A percentile compares a stretch with the other conserved stretches of the same genome.
Conservation (phyloP, 2,329 filamentous ascomycete species). For the Talaromyces sp. region DNA sequence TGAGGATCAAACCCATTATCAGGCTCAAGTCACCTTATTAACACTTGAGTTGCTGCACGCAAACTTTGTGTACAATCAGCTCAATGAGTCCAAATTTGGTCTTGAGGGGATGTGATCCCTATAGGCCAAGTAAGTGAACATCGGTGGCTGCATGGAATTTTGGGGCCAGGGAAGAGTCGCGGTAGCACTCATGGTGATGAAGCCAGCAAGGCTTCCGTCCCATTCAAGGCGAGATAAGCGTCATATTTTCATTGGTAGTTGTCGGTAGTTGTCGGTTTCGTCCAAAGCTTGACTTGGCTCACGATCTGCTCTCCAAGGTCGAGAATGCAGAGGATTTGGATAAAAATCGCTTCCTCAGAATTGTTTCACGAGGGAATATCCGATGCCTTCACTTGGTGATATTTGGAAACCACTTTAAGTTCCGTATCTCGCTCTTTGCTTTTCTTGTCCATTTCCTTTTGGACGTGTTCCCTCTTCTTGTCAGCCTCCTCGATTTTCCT, state of each 20-base stretch:
- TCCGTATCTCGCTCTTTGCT: conserved; percentile 46
- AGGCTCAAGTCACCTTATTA: too few species aligned
- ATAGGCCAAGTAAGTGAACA: too few species aligned
- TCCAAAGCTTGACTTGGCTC: neutral
- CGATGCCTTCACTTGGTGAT: conserved; percentile 41
- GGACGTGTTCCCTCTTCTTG: conserved; percentile 42
- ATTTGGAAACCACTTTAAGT: conserved; percentile 46
- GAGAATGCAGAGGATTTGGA: neutral
- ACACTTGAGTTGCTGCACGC: too few species aligned
- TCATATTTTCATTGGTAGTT: neutral
- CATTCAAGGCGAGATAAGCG: too few species aligned
- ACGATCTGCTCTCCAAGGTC: neutral
- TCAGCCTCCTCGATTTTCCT: conserved; percentile 40
- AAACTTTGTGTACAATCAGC: too few species aligned
- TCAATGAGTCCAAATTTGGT: too few species aligned
- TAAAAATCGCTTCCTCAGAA: neutral
- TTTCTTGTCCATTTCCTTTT: conserved; percentile 47
- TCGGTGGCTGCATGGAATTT: too few species aligned
- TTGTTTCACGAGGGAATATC: conserved; percentile 31
- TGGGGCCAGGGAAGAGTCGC: too few species aligned
- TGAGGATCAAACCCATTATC: too few species aligned
- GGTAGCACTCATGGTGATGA: too few species aligned
- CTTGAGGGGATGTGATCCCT: too few species aligned
- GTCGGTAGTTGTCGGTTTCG: neutral
- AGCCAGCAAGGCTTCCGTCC: too few species aligned